Evolutionary conservation across 148 eudicot genomes (phyloP).

Genomic region (Chenopodium formosanum): DNA sequence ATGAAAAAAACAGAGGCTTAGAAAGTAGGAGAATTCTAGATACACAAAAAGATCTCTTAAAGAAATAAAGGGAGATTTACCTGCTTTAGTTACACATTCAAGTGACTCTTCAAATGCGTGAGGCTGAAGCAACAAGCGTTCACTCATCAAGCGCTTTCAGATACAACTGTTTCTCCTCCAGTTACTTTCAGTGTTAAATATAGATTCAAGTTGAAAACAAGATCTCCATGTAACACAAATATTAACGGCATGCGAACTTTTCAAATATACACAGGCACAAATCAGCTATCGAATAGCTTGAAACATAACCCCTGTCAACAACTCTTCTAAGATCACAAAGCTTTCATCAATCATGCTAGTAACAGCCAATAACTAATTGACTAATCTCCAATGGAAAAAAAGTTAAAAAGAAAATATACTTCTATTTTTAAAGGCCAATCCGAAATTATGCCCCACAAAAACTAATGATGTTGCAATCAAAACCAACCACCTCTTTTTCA

Average conservation of each 20-base stretch:
- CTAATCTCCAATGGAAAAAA: background rate
- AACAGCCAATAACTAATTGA: background rate
- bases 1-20: background rate
- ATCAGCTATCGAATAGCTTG: background rate
- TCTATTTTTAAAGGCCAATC: background rate
- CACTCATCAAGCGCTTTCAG: background rate
- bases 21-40: background rate
- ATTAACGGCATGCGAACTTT: background rate
- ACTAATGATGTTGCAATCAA: background rate
- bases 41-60: background rate
- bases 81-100: slow-evolving; percentile 6
- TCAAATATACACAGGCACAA: background rate
- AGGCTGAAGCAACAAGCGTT: background rate
- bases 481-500: background rate
- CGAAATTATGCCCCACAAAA: slow-evolving; percentile 2
- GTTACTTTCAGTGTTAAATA: background rate
- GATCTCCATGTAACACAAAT: background rate
- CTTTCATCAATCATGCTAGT: background rate
- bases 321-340: background rate
- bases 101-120: background rate
- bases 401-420: background rate
- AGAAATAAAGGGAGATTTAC: background rate
- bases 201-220: background rate
- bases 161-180: background rate
- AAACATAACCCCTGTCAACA: background rate